Percentiles rank a stretch among this genome's conserved stretches.
These are phyloP conservation scores for Sphaerulina vaccinii DNA, from an alignment of 2,329 filamentous ascomycete species.

Conservation along the genomic window DNA sequence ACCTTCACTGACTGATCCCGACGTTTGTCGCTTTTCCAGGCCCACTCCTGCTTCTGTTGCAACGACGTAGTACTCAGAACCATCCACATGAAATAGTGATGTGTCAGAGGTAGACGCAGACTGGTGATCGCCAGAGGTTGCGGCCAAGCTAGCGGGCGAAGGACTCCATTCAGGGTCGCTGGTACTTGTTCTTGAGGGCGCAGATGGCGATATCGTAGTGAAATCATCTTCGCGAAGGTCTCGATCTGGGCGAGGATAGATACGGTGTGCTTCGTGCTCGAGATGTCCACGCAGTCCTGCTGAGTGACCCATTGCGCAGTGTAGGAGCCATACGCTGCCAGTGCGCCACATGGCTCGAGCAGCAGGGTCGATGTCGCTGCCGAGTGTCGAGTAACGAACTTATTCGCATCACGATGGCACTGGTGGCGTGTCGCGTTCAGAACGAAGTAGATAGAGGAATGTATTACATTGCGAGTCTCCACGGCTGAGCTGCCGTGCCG, in stretches of 20 bases:
- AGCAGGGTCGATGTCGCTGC: not conserved
- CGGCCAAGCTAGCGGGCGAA: not conserved
- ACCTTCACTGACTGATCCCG: not conserved
- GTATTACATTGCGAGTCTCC: not conserved
- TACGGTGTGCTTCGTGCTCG: not conserved
- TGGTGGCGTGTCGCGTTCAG: too few species aligned
- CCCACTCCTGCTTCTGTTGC: not conserved
- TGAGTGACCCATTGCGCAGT: not conserved
- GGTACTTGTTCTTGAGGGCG: too few species aligned
- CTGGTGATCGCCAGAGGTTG: not conserved
- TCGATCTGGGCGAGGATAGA: too few species aligned
- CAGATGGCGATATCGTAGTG: too few species aligned
- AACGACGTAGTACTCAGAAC: not conserved
- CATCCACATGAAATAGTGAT: not conserved
- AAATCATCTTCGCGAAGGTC: too few species aligned
- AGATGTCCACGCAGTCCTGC: not conserved
- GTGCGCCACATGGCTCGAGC: not conserved
- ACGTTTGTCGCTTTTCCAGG: not conserved
- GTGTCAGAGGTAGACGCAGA: not conserved
- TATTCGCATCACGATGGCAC: not conserved
- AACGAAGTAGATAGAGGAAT: not conserved
- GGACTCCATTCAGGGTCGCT: too few species aligned
- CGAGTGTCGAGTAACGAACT: not conserved
- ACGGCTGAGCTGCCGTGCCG: not conserved
- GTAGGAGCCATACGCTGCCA: not conserved